Base-by-base conservation (phyloP, 2,329 filamentous ascomycete species). In the Byssochlamys sp. region DNA sequence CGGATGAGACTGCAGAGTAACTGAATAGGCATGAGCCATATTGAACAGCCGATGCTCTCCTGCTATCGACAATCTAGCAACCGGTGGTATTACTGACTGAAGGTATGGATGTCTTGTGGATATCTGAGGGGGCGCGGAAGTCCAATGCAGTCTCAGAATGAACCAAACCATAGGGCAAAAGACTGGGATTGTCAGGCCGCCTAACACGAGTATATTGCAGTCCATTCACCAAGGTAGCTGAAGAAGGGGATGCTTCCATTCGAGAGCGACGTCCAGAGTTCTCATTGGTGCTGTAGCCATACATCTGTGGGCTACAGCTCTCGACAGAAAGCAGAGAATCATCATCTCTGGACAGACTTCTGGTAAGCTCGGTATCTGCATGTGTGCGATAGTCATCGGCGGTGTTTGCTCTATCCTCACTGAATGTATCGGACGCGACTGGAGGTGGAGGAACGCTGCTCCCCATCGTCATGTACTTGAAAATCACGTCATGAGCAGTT, bases 151-250 rank as follows among this genome's bases (percentile, higher is more conserved):
- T 48, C 49, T 69, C 65, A 6, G 62, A 24, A 7, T 54, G 55
- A 12, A 65, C 51, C 6, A 66, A 53, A 11, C 58, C 60, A 52
- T 63, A 66, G 2, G 64, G 52, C 19, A 64, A 58, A 11, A 56
- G 29, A 27, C 51, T 29, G 35, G 55, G 57, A 31, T 58, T 33
- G 48, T 67, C 64, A 3, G 59, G 24, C 24, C 63, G 65, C 50
- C 61, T 64, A n/a, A 69, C 64, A 26, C 70, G 73, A 10, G 66
- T 69, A 52, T 79, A 79, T 14, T 64, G 65, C 29, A 75, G 66
- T 2, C 75, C 76, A 49, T 68, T 78, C 29, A 77, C 66, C 5
- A 78, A 61, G 1, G 68, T 71, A 5, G 65, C 65, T 12, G 70
- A 67, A 31, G 63, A 61, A 6, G 62, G 66, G 2, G 67, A 55